A percentile compares a stretch with the other conserved stretches of the same genome.
Conservation (phyloP, 1,284 basidiomycete species). For the Boletus semigastroideus region DNA sequence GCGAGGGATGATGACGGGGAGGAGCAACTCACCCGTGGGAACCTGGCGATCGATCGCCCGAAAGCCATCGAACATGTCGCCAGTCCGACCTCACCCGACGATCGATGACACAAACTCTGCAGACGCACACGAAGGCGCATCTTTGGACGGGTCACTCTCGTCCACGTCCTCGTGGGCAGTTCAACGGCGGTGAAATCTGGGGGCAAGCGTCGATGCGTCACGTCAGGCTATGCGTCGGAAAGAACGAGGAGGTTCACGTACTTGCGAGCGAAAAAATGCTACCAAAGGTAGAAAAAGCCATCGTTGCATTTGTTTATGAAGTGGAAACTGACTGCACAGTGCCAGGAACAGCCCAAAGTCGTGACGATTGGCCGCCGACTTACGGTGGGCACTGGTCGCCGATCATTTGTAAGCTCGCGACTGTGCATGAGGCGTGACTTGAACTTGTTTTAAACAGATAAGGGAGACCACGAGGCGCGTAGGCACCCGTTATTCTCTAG, state of each 20-base stretch:
- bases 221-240: background rate
- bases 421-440: background rate
- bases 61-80: constrained; percentile 12
- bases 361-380: background rate
- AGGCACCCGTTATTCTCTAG: background rate
- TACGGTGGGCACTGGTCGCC: background rate
- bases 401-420: background rate
- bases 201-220: background rate
- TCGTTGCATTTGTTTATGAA: background rate
- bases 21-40: constrained; percentile 17
- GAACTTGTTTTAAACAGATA: background rate
- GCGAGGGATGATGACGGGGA: no score
- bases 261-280: constrained; percentile 16
- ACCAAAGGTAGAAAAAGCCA: constrained; percentile 1
- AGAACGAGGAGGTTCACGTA: constrained; percentile 5
- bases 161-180: constrained; percentile 22
- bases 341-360: background rate
- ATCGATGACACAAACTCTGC: constrained; percentile 14
- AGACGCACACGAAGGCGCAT: constrained; percentile 22
- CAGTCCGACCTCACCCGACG: constrained; percentile 5
- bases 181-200: constrained; percentile 27
- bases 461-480: background rate
- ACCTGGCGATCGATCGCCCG: constrained; percentile 10
- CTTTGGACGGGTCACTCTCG: constrained; percentile 20
- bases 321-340: background rate